Conservation (phyloP, 352 stramenopile species). For the Phytophthora boehmeriae region DNA sequence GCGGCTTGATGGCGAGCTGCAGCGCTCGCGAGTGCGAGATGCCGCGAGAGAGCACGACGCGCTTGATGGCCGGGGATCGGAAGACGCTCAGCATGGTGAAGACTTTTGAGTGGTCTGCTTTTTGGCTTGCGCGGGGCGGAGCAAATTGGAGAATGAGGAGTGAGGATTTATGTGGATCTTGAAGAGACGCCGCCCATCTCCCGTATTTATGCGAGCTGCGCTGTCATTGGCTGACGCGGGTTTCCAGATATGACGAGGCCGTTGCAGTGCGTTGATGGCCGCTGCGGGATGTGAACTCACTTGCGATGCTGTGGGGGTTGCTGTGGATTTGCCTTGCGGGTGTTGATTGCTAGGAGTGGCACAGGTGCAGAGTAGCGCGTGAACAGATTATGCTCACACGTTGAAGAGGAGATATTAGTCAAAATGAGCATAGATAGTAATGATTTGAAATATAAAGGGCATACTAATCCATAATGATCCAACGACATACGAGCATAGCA, state of each 20-base stretch:
- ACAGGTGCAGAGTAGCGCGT: no score
- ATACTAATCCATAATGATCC: no score
- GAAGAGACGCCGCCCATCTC: background rate
- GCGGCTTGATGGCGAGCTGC: constrained; percentile 17
- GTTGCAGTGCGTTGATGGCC: background rate
- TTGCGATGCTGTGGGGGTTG: background rate
- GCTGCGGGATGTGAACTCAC: no score
- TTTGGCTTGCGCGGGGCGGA: constrained; percentile 2
- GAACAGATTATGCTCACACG: no score
- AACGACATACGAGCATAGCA: no score
- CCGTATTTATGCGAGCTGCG: constrained; percentile 3
- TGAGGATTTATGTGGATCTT: background rate
- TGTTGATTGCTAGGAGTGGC: no score
- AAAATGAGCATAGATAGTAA: background rate
- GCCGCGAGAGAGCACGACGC: constrained; percentile 11
- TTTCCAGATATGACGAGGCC: background rate
- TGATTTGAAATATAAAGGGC: no score
- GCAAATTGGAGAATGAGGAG: constrained; percentile 18
- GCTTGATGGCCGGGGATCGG: constrained; percentile 19
- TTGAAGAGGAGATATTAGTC: no score
- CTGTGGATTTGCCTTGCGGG: no score
- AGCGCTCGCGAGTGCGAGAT: constrained; percentile 15
- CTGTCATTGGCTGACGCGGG: background rate
- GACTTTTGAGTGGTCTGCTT: background rate
- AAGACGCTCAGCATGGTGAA: constrained; percentile 23